phyloP scores from a whole-genome alignment of 139 green algal genomes.

The Auxenochlorella protothecoides region DNA sequence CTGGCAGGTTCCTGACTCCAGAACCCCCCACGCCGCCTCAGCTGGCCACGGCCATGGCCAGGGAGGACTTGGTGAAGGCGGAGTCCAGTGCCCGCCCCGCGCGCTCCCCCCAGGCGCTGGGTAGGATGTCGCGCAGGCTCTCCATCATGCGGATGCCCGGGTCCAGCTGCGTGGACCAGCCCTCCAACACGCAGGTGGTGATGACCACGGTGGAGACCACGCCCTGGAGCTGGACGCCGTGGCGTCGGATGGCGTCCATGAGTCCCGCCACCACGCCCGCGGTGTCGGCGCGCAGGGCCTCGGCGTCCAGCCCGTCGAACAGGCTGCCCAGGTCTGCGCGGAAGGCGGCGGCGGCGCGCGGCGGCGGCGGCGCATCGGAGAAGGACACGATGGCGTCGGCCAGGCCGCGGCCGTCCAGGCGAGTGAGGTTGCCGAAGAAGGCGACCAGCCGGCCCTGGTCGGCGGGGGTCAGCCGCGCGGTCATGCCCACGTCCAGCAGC shows the following conservation, averaged over 20 bases:
- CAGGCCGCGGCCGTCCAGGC: slow-evolving; percentile 52
- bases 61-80: neutral
- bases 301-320: slow-evolving; percentile 56
- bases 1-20: neutral
- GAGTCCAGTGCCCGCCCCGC: slow-evolving; percentile 38
- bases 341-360: slow-evolving; percentile 46
- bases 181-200: slow-evolving; percentile 80
- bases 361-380: slow-evolving; percentile 37
- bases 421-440: slow-evolving; percentile 56
- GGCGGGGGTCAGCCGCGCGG: slow-evolving; percentile 60
- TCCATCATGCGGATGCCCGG: slow-evolving; percentile 82
- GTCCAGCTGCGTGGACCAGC: slow-evolving; percentile 77
- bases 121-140: slow-evolving; percentile 30
- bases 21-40: neutral
- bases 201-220: slow-evolving; percentile 64
- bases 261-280: slow-evolving; percentile 62
- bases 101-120: slow-evolving; percentile 41
- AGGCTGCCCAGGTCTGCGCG: slow-evolving; percentile 50
- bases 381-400: slow-evolving; percentile 64
- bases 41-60: slow-evolving; percentile 9
- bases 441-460: slow-evolving; percentile 78
- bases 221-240: slow-evolving; percentile 49
- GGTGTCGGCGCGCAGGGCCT: slow-evolving; percentile 55
- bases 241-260: slow-evolving; percentile 65
- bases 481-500: slow-evolving; percentile 79